phyloP scores from a whole-genome alignment of 1,284 basidiomycete species.

The Lignosus rhinocerotis region DNA sequence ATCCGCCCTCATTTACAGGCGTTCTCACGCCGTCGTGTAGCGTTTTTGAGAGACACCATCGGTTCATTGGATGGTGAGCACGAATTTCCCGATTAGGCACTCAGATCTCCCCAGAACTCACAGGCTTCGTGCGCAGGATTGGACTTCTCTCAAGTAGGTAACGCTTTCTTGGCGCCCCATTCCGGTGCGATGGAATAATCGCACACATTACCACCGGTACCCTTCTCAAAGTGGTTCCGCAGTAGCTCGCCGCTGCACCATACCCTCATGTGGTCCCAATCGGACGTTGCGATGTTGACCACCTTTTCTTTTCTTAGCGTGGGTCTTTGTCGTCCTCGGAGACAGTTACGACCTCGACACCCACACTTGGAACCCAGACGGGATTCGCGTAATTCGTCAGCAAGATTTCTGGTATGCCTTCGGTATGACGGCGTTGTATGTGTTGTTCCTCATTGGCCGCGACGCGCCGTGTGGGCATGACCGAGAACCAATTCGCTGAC shows the following conservation, averaged over 20 bases:
- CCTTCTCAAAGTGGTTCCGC: slow-evolving; percentile 5
- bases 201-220: slow-evolving; percentile 12
- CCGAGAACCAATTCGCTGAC: slow-evolving; percentile 1
- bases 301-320: slow-evolving; percentile 30
- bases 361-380: slow-evolving; percentile 40
- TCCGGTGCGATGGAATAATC: slow-evolving; percentile 13
- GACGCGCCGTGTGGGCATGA: not conserved
- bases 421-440: slow-evolving; percentile 43
- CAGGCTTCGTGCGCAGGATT: slow-evolving; percentile 40
- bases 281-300: slow-evolving; percentile 17
- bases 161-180: slow-evolving; percentile 10
- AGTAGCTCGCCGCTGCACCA: slow-evolving; percentile 1
- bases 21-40: slow-evolving; percentile 37
- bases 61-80: slow-evolving; percentile 67
- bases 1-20: slow-evolving; percentile 4
- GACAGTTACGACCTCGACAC: slow-evolving; percentile 44
- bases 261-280: not conserved
- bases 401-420: slow-evolving; percentile 49
- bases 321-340: slow-evolving; percentile 46
- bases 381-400: slow-evolving; percentile 37
- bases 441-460: slow-evolving; percentile 4
- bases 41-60: slow-evolving; percentile 68
- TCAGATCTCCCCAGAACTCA: slow-evolving; percentile 23
- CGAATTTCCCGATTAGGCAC: slow-evolving; percentile 15
- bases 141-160: slow-evolving; percentile 56